These are phyloP conservation scores for Thraustochytrium striatum DNA, from an alignment of 352 stramenopile species.

Conservation along the genomic window DNA sequence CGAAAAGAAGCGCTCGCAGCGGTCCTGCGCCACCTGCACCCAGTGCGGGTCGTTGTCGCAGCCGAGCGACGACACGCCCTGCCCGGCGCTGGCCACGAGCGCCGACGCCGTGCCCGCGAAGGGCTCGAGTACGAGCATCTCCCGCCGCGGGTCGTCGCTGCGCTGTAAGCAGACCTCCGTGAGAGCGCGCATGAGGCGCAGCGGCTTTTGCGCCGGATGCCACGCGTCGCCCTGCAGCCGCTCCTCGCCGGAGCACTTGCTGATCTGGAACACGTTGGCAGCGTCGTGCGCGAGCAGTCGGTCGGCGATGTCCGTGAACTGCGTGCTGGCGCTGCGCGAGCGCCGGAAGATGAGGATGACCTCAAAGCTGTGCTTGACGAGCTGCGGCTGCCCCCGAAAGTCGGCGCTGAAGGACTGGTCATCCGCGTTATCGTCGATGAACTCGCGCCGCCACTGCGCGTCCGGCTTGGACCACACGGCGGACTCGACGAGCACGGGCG, in stretches of 20 bases:
- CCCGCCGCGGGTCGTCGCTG: background rate
- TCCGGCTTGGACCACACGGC: slow-evolving; percentile 31
- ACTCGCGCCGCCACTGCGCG: background rate
- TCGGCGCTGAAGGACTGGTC: background rate
- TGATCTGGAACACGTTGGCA: slow-evolving; percentile 32
- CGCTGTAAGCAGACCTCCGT: background rate
- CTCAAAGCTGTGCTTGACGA: slow-evolving; percentile 21
- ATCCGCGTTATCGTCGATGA: slow-evolving; percentile 32
- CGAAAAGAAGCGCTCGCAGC: too few species aligned
- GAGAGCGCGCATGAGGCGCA: background rate
- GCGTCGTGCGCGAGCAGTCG: background rate
- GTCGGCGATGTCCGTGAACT: background rate
- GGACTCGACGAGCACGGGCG: slow-evolving; percentile 17
- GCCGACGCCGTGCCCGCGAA: slow-evolving; percentile 10
- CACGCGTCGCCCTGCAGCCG: background rate
- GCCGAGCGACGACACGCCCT: background rate
- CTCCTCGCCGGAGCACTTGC: background rate
- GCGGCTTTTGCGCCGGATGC: slow-evolving; percentile 29
- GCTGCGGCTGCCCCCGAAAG: background rate
- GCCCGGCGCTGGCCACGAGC: background rate
- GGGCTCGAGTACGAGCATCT: slow-evolving; percentile 32
- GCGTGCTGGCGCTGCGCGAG: background rate
- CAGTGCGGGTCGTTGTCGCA: slow-evolving; percentile 12
- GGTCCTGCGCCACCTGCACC: slow-evolving; percentile 2
- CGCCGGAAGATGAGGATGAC: slow-evolving; percentile 27